Evolutionary conservation across 2,329 filamentous ascomycete species (phyloP), one percentile per base, ranked within the genome.

Genomic region (Bimuria novae-zelandiae): DNA sequence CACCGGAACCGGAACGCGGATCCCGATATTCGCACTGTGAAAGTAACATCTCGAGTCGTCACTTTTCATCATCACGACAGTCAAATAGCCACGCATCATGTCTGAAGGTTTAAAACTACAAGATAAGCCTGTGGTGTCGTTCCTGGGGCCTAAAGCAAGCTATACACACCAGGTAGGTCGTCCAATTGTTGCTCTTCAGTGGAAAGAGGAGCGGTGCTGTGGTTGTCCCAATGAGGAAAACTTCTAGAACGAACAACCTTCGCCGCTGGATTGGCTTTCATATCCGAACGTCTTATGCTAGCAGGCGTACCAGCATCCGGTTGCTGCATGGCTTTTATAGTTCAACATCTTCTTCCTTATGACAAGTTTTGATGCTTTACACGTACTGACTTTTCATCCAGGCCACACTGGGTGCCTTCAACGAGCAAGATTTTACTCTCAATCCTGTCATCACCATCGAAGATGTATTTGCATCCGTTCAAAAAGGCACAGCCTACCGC

Each of bases 401-500:
- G 82, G 83, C 83, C 32, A 76, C 84, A 3, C 75, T 85, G 49
- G 75, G 78, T 61, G 72, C 74, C 52, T 84, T 84, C 48, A 51
- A 59, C 55, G 68, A 76, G 22, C 33, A 60, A 21, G 69, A 75
- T 11, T 19, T 33, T 52, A 65, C 65, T n/a, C 64, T 82, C 40
- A 57, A 65, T 1, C 76, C 81, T 3, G 71, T 75, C 47, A 64
- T 67, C 25, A 78, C 76, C 46, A 83, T 84, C 62, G 73, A 75
- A 62, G 90, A 94, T 69, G 86, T 96, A 63, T 96, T 97, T 73
- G 80, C 86, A 45, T 82, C 86, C 14, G 89, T 96, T 5, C 90
- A 95, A 67, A 79, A 80, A 32, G 82, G 84, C 52, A 70, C 77
- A 39, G 84, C 84, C 0, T 75, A 82, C 47, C 87, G 87, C 51